Conservation (phyloP, 768 basidiomycete species). For the Pleurotus platypus region DNA sequence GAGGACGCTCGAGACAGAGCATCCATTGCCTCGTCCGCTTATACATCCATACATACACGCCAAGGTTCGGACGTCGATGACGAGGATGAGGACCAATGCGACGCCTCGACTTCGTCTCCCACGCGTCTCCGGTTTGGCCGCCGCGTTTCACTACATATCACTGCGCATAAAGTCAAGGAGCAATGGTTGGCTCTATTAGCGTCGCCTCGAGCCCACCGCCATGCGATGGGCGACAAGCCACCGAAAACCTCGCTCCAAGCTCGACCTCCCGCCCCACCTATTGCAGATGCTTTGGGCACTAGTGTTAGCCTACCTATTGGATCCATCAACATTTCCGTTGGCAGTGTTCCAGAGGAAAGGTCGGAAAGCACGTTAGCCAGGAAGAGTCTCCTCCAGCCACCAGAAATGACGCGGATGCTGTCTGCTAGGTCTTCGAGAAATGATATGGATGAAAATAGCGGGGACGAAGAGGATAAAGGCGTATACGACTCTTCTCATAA, state of each 20-base stretch:
- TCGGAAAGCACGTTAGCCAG: background rate
- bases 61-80: conserved; percentile 32
- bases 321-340: conserved; percentile 5
- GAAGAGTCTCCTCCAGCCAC: conserved; percentile 18
- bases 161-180: conserved; percentile 53
- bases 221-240: background rate
- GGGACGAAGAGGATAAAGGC: conserved; percentile 47
- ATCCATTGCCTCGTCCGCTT: conserved; percentile 53
- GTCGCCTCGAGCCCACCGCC: background rate
- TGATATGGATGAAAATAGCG: conserved; percentile 31
- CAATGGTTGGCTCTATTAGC: conserved; percentile 51
- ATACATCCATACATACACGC: conserved; percentile 42
- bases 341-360: background rate
- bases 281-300: conserved; percentile 3
- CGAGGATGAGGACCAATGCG: conserved; percentile 27
- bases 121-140: conserved; percentile 21
- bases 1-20: conserved; percentile 34
- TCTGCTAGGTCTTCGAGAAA: conserved; percentile 25
- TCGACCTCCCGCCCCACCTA: background rate
- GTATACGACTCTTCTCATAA: conserved; percentile 82
- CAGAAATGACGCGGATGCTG: conserved; percentile 26
- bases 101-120: conserved; percentile 22
- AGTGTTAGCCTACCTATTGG: conserved; percentile 10
- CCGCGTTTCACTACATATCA: conserved; percentile 33
- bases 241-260: background rate